Percentiles rank a stretch among this genome's conserved stretches.
Evolutionary conservation across 208 protist species (phyloP).

Genomic region (Trypanosoma conorhini): DNA sequence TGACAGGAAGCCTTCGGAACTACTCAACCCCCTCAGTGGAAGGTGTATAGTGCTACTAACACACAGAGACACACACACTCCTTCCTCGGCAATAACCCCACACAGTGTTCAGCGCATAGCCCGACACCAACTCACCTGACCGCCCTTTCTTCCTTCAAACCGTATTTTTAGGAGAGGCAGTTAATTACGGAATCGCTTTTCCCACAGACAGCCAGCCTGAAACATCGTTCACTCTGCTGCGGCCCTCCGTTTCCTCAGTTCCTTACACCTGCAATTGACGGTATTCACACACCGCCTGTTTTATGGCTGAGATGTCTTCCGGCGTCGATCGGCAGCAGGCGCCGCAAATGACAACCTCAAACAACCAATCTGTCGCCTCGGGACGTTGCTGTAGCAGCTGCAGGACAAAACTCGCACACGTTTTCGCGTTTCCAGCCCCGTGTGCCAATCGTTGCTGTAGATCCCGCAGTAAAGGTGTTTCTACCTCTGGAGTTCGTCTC

Average conservation of each 20-base stretch:
- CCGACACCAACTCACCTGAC: too few species aligned
- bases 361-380: constrained; percentile 22
- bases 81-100: too few species aligned
- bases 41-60: too few species aligned
- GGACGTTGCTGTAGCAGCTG: constrained; percentile 4
- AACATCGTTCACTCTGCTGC: too few species aligned
- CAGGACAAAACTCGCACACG: background rate
- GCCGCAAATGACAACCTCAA: constrained; percentile 21
- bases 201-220: too few species aligned
- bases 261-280: background rate
- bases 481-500: background rate
- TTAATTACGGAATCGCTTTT: too few species aligned
- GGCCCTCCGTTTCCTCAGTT: background rate
- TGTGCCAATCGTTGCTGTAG: constrained; percentile 1
- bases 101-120: too few species aligned
- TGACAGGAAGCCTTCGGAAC: too few species aligned
- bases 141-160: too few species aligned
- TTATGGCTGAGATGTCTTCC: constrained; percentile 18
- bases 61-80: too few species aligned
- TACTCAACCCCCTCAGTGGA: too few species aligned
- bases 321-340: constrained; percentile 26
- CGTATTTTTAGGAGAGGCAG: too few species aligned
- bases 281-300: background rate
- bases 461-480: background rate
- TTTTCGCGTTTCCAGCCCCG: background rate